phyloP scores from a whole-genome alignment of 148 eudicot genomes.

The Diospyros kaki region DNA sequence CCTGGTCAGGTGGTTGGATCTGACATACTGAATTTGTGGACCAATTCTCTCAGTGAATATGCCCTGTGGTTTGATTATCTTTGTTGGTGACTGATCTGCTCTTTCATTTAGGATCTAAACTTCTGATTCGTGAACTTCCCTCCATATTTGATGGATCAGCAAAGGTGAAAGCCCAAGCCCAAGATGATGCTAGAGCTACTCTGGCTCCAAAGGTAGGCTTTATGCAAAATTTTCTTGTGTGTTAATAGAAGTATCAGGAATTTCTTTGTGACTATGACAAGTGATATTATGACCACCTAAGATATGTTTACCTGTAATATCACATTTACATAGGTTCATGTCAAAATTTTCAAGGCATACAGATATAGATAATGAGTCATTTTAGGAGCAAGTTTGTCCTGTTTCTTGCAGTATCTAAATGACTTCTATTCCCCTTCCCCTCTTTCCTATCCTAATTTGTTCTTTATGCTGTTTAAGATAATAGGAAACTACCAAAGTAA shows the following conservation, averaged over 20 bases:
- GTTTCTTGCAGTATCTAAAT: too few relatives aligned
- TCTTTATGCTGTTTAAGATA: too few relatives aligned
- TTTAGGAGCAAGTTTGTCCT: too few relatives aligned
- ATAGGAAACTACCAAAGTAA: too few relatives aligned
- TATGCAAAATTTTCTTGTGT: background rate
- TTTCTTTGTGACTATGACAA: background rate
- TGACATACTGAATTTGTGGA: background rate
- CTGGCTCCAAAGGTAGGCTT: conserved; percentile 86
- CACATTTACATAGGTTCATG: too few relatives aligned
- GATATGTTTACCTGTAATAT: too few relatives aligned
- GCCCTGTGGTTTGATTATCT: background rate
- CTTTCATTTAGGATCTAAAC: conserved; percentile 61
- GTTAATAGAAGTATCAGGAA: background rate
- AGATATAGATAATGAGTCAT: too few relatives aligned
- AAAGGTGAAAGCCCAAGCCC: conserved; percentile 56
- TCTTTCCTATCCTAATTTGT: too few relatives aligned
- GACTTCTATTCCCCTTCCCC: too few relatives aligned
- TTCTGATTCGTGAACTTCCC: conserved; percentile 78
- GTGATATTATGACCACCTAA: background rate
- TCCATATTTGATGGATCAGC: conserved; percentile 89
- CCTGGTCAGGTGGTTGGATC: background rate
- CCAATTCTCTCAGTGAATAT: background rate
- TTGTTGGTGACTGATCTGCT: conserved; percentile 6
- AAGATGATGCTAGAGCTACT: conserved; percentile 79
- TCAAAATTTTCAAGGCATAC: too few relatives aligned